Evolutionary conservation across 163 green algal species (phyloP), one percentile per base, ranked within the genome.

Genomic region (Scenedesmus sp.): DNA sequence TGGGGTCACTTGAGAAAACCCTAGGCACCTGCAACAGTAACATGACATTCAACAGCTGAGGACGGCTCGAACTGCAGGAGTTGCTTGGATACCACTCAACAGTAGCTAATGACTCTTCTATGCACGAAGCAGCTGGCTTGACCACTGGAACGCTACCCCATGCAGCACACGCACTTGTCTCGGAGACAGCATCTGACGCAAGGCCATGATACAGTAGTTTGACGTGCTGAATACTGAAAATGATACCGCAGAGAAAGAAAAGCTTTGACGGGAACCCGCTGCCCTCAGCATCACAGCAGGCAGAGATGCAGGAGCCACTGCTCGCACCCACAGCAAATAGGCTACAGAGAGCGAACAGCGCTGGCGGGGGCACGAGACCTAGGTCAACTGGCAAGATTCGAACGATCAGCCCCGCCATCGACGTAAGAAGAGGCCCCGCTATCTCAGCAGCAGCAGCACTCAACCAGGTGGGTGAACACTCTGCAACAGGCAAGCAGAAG

Each of bases 381-480:
- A 76, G 76, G 16, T 87, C 74, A n/a, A 91, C 87, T 12, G 87
- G 87, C n/a, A 91, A 91, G 46, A 52, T 23, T 1, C 57, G 76
- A 55, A 87, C 87, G 9, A 77, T 87, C 76, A 91, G 87, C 34
- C 87, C 87, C 2, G 87, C 87, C 13, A 91, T 91, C 57, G 87
- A 91, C 46, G 26, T 91, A 10, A 74, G 81, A 26, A 66, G 87
- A 46, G 87, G 55, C 18, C 74, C 87, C 54, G 81, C 87, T 15
- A 8, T 91, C 6, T 66, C 74, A 34, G 81, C 87, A 52, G 87
- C 87, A 52, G 87, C 87, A 70, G 87, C 87, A 46, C 87, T 91
- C 20, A 85, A 85, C 55, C 87, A 91, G 87, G 87, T 91, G 73
- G 23, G 86, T 15, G 54, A 60, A 23, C 15, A 20, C 2, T 16